Conservation (phyloP, 352 stramenopile genomes). For the Phytophthora pinifolia region DNA sequence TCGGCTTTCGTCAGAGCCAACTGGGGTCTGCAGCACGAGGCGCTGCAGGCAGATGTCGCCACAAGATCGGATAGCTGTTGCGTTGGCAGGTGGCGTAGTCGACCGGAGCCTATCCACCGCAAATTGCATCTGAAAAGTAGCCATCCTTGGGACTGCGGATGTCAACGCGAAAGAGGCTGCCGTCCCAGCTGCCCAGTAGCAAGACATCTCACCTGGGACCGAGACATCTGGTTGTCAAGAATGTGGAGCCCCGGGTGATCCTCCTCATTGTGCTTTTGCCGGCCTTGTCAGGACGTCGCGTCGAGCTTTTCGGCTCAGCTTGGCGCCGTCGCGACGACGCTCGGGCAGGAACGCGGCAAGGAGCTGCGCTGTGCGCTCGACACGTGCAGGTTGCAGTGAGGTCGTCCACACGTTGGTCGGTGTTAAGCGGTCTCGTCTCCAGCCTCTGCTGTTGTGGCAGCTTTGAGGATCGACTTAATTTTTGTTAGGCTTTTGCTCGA, state of each 20-base stretch:
- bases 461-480: too few relatives aligned
- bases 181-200: too few relatives aligned
- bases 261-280: too few relatives aligned
- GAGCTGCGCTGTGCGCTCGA: too few relatives aligned
- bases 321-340: conserved; percentile 2
- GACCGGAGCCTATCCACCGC: conserved; percentile 1
- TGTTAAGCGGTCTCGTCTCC: conserved; percentile 7
- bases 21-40: conserved; percentile 5
- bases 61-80: conserved; percentile 15
- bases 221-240: background rate
- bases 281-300: too few relatives aligned
- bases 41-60: conserved; percentile 4
- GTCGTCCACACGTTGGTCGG: too few relatives aligned
- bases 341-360: background rate
- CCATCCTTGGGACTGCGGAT: background rate
- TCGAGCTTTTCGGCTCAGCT: too few relatives aligned
- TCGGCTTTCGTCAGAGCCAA: conserved; percentile 10
- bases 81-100: background rate
- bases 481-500: too few relatives aligned
- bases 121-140: background rate
- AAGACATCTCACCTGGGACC: too few relatives aligned
- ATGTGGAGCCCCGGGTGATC: background rate
- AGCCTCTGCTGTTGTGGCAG: background rate
- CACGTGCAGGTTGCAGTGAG: too few relatives aligned
- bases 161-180: too few relatives aligned